Percentiles rank a stretch among this genome's conserved stretches.
Conservation (phyloP, 192 early-diverging fungal species). For the Coemansia sp. region DNA sequence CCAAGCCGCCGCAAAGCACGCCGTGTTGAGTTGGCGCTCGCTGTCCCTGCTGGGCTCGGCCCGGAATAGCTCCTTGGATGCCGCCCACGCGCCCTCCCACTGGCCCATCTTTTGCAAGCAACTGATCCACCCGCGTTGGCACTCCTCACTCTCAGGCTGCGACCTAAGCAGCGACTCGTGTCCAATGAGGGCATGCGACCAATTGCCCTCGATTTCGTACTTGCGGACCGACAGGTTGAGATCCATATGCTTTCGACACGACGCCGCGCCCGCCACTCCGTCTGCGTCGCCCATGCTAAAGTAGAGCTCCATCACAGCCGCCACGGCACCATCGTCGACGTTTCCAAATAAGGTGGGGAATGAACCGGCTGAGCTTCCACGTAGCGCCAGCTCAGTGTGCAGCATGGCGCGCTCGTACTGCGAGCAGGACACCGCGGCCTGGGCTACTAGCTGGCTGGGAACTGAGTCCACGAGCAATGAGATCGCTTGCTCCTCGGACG, state of each 20-base stretch:
- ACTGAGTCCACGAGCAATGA: constrained; percentile 15
- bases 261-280: constrained; percentile 41
- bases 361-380: constrained; percentile 19
- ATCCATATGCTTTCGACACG: constrained; percentile 36
- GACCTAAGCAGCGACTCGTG: constrained; percentile 46
- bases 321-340: constrained; percentile 32
- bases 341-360: constrained; percentile 34
- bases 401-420: constrained; percentile 48
- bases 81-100: constrained; percentile 52
- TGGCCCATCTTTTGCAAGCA: constrained; percentile 55
- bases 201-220: constrained; percentile 52
- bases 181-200: constrained; percentile 53
- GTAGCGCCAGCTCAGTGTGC: constrained; percentile 35
- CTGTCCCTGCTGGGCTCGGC: not conserved
- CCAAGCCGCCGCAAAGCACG: constrained; percentile 51
- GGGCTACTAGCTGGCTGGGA: constrained; percentile 19
- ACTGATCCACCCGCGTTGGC: constrained; percentile 40
- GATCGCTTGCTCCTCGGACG: constrained; percentile 26
- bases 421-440: constrained; percentile 28
- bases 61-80: constrained; percentile 31
- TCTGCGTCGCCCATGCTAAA: constrained; percentile 48
- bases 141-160: constrained; percentile 29
- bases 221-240: constrained; percentile 31
- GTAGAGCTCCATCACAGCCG: constrained; percentile 43
- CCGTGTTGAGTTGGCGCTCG: constrained; percentile 22